Conservation (phyloP, 139 green algal species). For the Micractinium sp. region DNA sequence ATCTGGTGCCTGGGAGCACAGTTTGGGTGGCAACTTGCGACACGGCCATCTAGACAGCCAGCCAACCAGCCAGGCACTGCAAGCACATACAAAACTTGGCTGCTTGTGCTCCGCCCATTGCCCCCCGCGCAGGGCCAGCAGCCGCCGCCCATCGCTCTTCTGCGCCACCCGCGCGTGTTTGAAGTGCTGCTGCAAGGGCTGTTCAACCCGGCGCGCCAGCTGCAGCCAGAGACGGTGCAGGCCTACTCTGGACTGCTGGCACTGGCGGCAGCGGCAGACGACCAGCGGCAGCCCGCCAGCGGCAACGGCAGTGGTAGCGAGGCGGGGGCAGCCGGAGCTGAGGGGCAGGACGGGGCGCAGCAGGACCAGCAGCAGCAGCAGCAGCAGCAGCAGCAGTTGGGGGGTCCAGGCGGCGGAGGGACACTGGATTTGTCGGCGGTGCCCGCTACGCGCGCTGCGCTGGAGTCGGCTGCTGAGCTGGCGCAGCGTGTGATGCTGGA, state of each 20-base stretch:
- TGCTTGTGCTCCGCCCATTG: too few relatives aligned
- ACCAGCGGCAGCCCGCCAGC: slow-evolving; percentile 1
- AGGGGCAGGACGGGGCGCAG: neutral
- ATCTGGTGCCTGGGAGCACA: too few relatives aligned
- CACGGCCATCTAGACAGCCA: neutral
- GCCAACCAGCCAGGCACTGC: neutral
- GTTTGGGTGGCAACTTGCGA: too few relatives aligned
- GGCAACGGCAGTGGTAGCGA: neutral
- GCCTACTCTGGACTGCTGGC: slow-evolving; percentile 41
- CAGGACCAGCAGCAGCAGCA: neutral
- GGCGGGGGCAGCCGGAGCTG: neutral
- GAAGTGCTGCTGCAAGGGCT: slow-evolving; percentile 43
- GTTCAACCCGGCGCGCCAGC: slow-evolving; percentile 34
- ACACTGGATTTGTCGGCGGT: slow-evolving; percentile 46
- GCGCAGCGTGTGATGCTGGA: slow-evolving; percentile 40
- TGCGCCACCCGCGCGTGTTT: slow-evolving; percentile 56
- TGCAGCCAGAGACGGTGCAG: slow-evolving; percentile 32
- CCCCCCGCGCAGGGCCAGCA: slow-evolving; percentile 5
- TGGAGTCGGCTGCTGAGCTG: slow-evolving; percentile 37
- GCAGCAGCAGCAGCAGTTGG: neutral
- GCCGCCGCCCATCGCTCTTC: slow-evolving; percentile 30
- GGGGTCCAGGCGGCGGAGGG: neutral
- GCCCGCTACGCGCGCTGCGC: slow-evolving; percentile 19
- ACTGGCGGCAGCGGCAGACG: slow-evolving; percentile 44
- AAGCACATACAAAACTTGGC: neutral